Evolutionary conservation across 768 basidiomycete species (phyloP).

Genomic region (Vararia minispora): DNA sequence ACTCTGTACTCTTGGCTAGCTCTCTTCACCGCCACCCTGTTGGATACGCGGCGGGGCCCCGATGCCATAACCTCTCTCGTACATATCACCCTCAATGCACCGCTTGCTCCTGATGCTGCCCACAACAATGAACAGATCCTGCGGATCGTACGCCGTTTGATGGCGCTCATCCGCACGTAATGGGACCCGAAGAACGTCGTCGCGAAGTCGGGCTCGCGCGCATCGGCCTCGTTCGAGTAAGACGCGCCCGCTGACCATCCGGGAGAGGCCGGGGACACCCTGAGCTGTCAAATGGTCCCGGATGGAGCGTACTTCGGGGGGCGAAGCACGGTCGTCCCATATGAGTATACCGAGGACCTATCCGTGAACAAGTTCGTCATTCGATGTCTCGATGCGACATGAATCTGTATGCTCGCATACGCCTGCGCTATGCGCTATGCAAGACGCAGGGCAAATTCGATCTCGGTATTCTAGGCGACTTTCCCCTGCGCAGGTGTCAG

Average conservation of each 20-base stretch:
- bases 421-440: conserved; percentile 28
- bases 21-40: no score
- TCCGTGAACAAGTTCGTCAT: no score
- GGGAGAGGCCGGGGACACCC: conserved; percentile 21
- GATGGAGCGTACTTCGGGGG: conserved; percentile 11
- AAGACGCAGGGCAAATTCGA: conserved; percentile 23
- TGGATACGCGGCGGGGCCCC: no score
- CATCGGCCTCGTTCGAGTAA: conserved; percentile 27
- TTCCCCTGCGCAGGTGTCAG: no score
- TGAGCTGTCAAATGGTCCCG: conserved; percentile 16
- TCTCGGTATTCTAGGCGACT: conserved; percentile 23
- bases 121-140: conserved; percentile 23
- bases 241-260: conserved; percentile 19
- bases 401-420: conserved; percentile 17
- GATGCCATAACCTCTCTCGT: no score
- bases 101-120: conserved; percentile 23
- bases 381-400: background rate
- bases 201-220: conserved; percentile 20
- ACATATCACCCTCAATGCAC: conserved; percentile 21
- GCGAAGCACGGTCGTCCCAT: conserved; percentile 2
- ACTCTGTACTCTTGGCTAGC: no score
- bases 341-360: no score
- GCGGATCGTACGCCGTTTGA: conserved; percentile 22
- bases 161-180: conserved; percentile 19
- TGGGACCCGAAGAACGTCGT: conserved; percentile 25